Base-by-base conservation (phyloP, 2,329 filamentous ascomycete genomes). In the Scorias spongiosa region DNA sequence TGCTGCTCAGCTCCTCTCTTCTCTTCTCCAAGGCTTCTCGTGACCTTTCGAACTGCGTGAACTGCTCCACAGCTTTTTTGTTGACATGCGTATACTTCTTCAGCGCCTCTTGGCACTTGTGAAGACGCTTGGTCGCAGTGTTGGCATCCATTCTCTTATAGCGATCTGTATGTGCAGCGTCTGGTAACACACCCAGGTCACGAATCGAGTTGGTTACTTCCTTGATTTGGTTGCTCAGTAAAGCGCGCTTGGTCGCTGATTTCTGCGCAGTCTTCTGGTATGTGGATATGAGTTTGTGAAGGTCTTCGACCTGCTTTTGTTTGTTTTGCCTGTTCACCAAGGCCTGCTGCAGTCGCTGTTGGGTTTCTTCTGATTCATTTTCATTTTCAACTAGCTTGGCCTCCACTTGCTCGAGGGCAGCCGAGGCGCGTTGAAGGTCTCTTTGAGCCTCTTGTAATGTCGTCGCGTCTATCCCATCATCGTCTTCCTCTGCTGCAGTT, bases 31-130 rank as follows among this genome's bases (percentile, higher is more conserved):
- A 72, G 17, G 82, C 81, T 49, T 94, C 88, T 45, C 93, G 82
- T 64, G 95, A 86, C 42, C 80, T 83, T 7, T 89, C 95, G 62
- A 96, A 98, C 66, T 81, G 93, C 67, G 89, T 93, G 69, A 96
- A 98, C 63, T 98, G 91, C 65, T 98, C 93, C 59, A 96, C 94
- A 0, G 91, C 91, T 67, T 98, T 96, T 68, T 96, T 98, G 75
- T 98, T 98, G 66, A 98, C 88, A 57, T 95, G 86, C 44, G 87
- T 86, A 67, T 91, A 96, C 61, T 95, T 94, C 67, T 96, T 96
- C 44, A 96, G 71, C 0, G 84, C 80, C 54, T 94, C 85, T 50
- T 93, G 93, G 57, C 89, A 86, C 57, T 88, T 93, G 66, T 91
- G 87, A 18, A 96, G 76, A 45, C 81, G 80, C 56, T 74, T 75